These are phyloP conservation scores for Arabis alpina DNA, from an alignment of 345 rosid genomes.

Conservation along the genomic window DNA sequence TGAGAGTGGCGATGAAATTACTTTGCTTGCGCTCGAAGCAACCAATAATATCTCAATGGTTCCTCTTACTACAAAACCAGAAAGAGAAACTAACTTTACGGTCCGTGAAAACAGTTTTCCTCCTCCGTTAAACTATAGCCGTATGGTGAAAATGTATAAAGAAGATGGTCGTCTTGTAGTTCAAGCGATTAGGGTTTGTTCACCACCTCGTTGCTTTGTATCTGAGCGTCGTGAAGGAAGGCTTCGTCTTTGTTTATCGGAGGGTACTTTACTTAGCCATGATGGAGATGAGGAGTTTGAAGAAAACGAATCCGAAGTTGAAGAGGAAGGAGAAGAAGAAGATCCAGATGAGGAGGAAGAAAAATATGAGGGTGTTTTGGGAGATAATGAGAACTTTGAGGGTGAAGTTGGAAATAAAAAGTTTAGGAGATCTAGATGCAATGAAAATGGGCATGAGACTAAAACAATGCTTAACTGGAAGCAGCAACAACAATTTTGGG, in stretches of 20 bases:
- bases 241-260: conserved; percentile 57
- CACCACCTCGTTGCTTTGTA: conserved; percentile 47
- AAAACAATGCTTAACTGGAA: conserved; percentile 52
- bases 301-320: conserved; percentile 26
- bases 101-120: conserved; percentile 55
- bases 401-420: conserved; percentile 49
- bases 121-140: conserved; percentile 68
- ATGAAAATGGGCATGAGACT: conserved; percentile 51
- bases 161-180: conserved; percentile 79
- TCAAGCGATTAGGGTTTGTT: conserved; percentile 53
- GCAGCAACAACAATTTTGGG: conserved; percentile 51
- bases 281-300: conserved; percentile 11
- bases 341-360: conserved; percentile 38
- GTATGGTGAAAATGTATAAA: conserved; percentile 52
- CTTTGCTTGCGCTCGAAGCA: conserved; percentile 39
- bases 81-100: conserved; percentile 6
- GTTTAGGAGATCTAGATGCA: conserved; percentile 51
- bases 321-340: conserved; percentile 28
- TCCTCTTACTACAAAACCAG: conserved; percentile 16
- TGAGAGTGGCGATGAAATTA: conserved; percentile 46
- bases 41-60: conserved; percentile 19
- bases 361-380: conserved; percentile 39
- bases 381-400: conserved; percentile 30
- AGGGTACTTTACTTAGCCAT: neutral
- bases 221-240: conserved; percentile 74